phyloP scores from a whole-genome alignment of 2,329 filamentous ascomycete species.

The Thielaviopsis ethacetica region DNA sequence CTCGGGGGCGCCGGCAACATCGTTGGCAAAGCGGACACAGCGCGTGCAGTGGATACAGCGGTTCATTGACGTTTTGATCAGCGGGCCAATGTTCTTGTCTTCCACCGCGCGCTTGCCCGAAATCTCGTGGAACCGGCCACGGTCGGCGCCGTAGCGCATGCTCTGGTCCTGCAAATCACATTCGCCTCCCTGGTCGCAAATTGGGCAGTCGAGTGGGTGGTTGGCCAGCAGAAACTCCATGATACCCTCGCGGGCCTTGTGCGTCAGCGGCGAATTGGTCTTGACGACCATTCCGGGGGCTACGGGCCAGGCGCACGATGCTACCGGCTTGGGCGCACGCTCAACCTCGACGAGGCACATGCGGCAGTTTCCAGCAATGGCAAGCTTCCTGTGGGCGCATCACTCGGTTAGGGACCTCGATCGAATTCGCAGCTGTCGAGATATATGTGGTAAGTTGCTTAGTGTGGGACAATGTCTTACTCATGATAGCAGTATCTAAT shows the following conservation, averaged over 20 bases:
- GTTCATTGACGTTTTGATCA: conserved; percentile 99
- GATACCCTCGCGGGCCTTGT: conserved; percentile 96
- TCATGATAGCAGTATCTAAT: conserved; percentile 95
- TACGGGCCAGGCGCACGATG: conserved; percentile 97
- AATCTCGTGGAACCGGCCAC: conserved; percentile 91
- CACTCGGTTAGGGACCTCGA: background rate
- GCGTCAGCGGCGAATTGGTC: conserved; percentile 87
- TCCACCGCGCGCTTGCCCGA: conserved; percentile 93
- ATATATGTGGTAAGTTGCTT: conserved; percentile 14
- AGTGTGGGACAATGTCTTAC: conserved; percentile 32
- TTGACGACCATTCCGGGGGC: conserved; percentile 98
- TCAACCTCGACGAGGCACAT: conserved; percentile 99
- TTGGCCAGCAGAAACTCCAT: conserved; percentile 98
- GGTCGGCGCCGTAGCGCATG: conserved; percentile 93
- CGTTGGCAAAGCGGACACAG: conserved; percentile 95
- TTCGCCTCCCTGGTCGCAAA: conserved; percentile 97
- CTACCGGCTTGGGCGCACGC: conserved; percentile 87
- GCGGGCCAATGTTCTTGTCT: conserved; percentile 96
- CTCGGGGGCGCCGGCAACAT: conserved; percentile 88
- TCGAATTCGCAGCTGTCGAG: conserved; percentile 17
- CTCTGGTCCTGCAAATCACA: conserved; percentile 99
- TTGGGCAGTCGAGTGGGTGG: conserved; percentile 87
- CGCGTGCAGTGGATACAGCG: conserved; percentile 98
- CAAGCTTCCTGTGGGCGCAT: conserved; percentile 54
- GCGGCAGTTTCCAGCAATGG: conserved; percentile 98